phyloP scores from a whole-genome alignment of 148 eudicot genomes.

The Chenopodium formosanum region DNA sequence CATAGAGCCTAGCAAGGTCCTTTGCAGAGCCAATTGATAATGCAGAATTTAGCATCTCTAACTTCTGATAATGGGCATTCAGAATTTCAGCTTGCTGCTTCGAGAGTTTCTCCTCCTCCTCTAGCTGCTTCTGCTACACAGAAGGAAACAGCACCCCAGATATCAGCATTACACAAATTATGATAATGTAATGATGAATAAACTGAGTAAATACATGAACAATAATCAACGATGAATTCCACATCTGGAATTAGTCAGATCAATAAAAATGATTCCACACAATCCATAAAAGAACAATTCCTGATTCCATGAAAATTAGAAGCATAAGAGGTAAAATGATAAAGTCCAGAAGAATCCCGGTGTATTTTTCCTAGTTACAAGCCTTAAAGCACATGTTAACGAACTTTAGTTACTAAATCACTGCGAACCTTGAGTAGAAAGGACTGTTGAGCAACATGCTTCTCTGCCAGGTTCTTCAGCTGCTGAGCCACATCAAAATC shows the following conservation, averaged over 20 bases:
- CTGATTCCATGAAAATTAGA: background rate
- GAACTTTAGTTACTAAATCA: background rate
- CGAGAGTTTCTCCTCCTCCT: slow-evolving; percentile 55
- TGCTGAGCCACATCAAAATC: slow-evolving; percentile 53
- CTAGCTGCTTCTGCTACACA: slow-evolving; percentile 36
- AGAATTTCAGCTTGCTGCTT: slow-evolving; percentile 43
- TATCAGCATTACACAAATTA: background rate
- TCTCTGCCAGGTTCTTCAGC: slow-evolving; percentile 43
- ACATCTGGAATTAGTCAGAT: no score
- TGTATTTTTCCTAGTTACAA: background rate
- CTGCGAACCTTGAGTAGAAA: slow-evolving; percentile 45
- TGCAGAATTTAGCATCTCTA: slow-evolving; percentile 34
- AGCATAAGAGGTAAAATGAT: background rate
- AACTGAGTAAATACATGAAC: background rate
- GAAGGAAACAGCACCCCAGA: background rate
- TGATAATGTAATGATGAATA: no score
- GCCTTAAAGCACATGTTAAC: background rate
- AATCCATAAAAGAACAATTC: no score
- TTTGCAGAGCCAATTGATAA: slow-evolving; percentile 26
- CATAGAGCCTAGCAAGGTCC: slow-evolving; percentile 35
- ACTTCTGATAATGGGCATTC: slow-evolving; percentile 42
- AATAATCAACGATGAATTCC: no score
- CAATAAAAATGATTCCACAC: no score
- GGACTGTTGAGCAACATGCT: slow-evolving; percentile 50
- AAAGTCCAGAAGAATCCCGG: background rate